A percentile compares a stretch with the other conserved stretches of the same genome.
These are phyloP conservation scores for Eucalyptus fibrosa DNA, from an alignment of 345 rosid genomes.

Conservation along the genomic window DNA sequence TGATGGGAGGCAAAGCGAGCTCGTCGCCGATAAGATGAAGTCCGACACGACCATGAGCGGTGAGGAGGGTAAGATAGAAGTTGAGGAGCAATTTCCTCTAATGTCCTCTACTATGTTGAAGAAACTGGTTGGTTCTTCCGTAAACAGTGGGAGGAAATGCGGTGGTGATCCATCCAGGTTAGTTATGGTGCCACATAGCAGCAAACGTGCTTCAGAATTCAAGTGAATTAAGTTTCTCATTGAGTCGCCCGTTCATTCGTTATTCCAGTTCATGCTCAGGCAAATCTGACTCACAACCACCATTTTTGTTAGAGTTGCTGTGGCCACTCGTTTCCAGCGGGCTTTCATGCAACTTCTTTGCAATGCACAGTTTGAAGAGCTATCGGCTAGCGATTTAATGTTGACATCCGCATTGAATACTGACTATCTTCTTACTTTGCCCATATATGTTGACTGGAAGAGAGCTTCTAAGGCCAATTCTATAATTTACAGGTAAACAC, in stretches of 20 bases:
- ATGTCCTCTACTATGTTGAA: not conserved
- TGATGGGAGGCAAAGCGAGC: not conserved
- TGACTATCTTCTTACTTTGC: slow-evolving; percentile 90
- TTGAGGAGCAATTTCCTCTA: not conserved
- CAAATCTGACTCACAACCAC: not conserved
- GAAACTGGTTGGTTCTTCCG: not conserved
- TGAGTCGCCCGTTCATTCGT: not conserved
- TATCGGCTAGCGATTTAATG: slow-evolving; percentile 77
- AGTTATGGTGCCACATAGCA: not conserved
- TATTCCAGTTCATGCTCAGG: not conserved
- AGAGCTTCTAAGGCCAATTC: slow-evolving; percentile 79
- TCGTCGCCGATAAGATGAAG: not conserved
- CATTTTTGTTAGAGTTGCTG: slow-evolving; percentile 39
- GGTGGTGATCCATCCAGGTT: not conserved
- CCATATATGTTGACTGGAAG: slow-evolving; percentile 87
- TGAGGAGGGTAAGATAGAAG: not conserved
- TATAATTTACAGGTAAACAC: slow-evolving; percentile 67
- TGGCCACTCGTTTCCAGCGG: slow-evolving; percentile 82
- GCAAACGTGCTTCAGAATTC: not conserved
- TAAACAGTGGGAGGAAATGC: not conserved
- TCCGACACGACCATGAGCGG: not conserved
- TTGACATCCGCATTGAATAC: slow-evolving; percentile 80
- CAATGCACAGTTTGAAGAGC: slow-evolving; percentile 83
- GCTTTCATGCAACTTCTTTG: slow-evolving; percentile 84
- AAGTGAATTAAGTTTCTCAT: not conserved